Percentiles rank a stretch among this genome's conserved stretches.
Evolutionary conservation across 2,329 filamentous ascomycete genomes (phyloP).

Genomic region (Talaromyces sp.): DNA sequence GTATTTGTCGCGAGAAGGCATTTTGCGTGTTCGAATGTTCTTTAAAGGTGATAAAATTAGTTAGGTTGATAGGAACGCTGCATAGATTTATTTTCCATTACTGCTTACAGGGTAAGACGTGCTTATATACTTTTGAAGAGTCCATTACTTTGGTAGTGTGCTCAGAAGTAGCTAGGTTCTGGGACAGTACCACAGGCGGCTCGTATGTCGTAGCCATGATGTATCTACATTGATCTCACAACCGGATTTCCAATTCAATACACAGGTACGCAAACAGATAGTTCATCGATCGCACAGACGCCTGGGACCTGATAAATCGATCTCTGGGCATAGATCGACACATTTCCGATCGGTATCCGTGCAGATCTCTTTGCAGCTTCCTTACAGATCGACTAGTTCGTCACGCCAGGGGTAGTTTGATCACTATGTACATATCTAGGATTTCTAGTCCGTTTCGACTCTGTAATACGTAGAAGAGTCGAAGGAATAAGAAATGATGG

Average conservation of each 20-base stretch:
- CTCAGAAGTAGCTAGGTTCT: neutral
- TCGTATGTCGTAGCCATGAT: constrained; percentile 1
- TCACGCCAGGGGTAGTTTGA: neutral
- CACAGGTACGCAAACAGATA: neutral
- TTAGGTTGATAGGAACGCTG: neutral
- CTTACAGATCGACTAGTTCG: neutral
- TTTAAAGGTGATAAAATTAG: too few species aligned
- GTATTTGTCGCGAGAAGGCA: constrained; percentile 49
- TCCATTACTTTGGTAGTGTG: neutral
- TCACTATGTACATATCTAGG: neutral
- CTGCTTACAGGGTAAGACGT: neutral
- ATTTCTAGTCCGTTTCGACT: too few species aligned
- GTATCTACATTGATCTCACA: neutral
- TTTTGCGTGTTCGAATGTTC: constrained; percentile 19
- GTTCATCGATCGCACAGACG: neutral
- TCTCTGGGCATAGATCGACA: neutral
- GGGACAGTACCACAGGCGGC: neutral
- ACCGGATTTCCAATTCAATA: neutral
- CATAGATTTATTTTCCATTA: neutral
- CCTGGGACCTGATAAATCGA: neutral
- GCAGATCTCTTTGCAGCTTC: neutral
- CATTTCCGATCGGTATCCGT: neutral
- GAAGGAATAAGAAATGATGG: too few species aligned
- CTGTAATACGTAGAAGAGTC: too few species aligned
- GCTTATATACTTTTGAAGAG: neutral